Evolutionary conservation across 148 eudicot genomes (phyloP).

Genomic region (Dianthus caryophyllus): DNA sequence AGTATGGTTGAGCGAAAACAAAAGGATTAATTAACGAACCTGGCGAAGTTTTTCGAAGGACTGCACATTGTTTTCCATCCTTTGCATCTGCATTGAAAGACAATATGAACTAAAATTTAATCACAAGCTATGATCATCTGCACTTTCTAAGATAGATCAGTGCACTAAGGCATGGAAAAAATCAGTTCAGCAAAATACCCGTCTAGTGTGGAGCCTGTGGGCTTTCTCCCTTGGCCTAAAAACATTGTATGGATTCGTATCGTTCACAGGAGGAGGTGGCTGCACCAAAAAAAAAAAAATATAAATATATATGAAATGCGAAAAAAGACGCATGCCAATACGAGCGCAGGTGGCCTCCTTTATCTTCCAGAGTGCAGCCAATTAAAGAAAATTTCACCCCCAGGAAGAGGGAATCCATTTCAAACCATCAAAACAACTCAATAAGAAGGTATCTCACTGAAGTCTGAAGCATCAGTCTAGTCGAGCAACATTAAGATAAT

Average conservation of each 20-base stretch:
- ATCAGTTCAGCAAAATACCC: conserved; percentile 46
- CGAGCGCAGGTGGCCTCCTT: neutral
- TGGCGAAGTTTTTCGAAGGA: conserved; percentile 98
- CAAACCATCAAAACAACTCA: no score
- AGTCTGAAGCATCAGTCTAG: conserved; percentile 9
- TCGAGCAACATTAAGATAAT: neutral
- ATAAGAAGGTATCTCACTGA: neutral
- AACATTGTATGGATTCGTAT: conserved; percentile 95
- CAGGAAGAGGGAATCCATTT: no score
- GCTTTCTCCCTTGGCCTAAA: conserved; percentile 98
- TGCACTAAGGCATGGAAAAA: conserved; percentile 2
- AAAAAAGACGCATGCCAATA: conserved; percentile 6
- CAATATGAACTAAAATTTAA: conserved; percentile 6
- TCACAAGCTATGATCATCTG: neutral
- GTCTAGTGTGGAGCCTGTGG: conserved; percentile 89
- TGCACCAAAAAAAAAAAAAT: conserved; percentile 31
- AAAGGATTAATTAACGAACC: conserved; percentile 33
- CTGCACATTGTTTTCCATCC: conserved; percentile 98
- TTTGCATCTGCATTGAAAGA: conserved; percentile 60
- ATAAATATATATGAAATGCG: conserved; percentile 4
- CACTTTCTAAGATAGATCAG: neutral
- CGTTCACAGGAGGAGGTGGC: conserved; percentile 99
- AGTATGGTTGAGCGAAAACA: neutral
- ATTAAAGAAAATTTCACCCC: neutral
- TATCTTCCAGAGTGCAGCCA: neutral